Evolutionary conservation across 169 alveolate species (phyloP), one percentile per base, ranked within the genome.

Genomic region (Plasmodium coatneyi): DNA sequence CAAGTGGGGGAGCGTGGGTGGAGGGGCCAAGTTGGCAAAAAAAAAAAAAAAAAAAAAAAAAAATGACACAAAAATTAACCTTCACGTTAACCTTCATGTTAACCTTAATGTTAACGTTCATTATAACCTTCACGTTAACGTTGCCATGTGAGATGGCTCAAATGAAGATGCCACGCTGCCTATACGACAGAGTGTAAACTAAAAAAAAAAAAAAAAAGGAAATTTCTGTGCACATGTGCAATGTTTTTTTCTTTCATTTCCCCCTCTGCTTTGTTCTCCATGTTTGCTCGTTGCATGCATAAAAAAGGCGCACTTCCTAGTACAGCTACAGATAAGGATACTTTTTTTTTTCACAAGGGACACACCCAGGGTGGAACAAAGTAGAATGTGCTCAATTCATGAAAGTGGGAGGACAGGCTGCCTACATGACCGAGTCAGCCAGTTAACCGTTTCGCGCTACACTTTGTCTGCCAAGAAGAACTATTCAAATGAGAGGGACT

Each of bases 401-500:
- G 25, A 49, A 46, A 46, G n/a, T 12, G 60, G 60, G 10, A 43
- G 60, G 60, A 49, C 22, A 12, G 22, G 14, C 19, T 2, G 5
- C 22, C 60, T 4, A 14, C 60, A 3, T 14, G 60, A 49, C 60
- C 22, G 60, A 14, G 60, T 49, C 60, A 49, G 3, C 22, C 22
- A 3, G 22, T 49, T 16, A 49, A 49, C 60, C 19, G 0, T 16
- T 12, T 49, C 30, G 3, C 76, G 10, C 41, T 25, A 36, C 76
- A 66, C 9, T 66, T 66, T 22, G 0, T 19, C 30, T 22, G 39
- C 39, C n/a, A 19, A 66, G 34, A 12, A 14, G 22, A 36, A 19
- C 43, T 83, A 87, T 10, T 87, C 93, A 52, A 54, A 87, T 3
- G 93, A 87, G 22, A 87, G 81, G 34, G 93, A 87, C 36, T 87